These are phyloP conservation scores for Cardamine occulta DNA, from an alignment of 345 rosid genomes.

Conservation along the genomic window DNA sequence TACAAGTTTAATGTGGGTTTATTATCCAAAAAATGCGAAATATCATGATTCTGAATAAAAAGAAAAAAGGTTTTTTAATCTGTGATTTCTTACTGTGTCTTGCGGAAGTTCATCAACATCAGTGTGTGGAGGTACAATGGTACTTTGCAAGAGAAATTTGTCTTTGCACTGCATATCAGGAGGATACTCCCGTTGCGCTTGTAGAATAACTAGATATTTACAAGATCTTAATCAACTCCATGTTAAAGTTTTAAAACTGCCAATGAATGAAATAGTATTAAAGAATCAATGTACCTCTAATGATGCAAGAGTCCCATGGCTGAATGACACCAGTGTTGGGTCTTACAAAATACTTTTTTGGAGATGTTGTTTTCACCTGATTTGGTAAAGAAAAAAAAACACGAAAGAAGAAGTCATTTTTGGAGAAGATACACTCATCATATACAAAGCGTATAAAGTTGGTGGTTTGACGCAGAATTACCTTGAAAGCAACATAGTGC, in stretches of 20 bases:
- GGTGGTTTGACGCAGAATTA: conserved; percentile 29
- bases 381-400: conserved; percentile 13
- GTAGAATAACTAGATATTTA: conserved; percentile 73
- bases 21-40: background rate
- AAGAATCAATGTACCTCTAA: conserved; percentile 59
- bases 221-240: background rate
- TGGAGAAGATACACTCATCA: background rate
- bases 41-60: background rate
- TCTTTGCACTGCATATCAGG: conserved; percentile 95
- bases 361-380: conserved; percentile 97
- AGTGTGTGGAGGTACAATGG: conserved; percentile 68
- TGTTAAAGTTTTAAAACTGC: background rate
- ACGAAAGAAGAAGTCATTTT: background rate
- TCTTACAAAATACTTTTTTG: conserved; percentile 96
- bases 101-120: conserved; percentile 87
- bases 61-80: background rate
- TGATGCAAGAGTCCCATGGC: conserved; percentile 75
- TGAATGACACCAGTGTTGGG: conserved; percentile 86
- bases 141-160: conserved; percentile 93
- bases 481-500: conserved; percentile 81
- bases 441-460: background rate
- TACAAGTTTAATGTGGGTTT: background rate
- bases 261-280: background rate
- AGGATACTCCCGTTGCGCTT: conserved; percentile 82
- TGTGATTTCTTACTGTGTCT: conserved; percentile 62